Evolutionary conservation across 202 grass and related monocot species (phyloP).

Genomic region (Setaria viridis): DNA sequence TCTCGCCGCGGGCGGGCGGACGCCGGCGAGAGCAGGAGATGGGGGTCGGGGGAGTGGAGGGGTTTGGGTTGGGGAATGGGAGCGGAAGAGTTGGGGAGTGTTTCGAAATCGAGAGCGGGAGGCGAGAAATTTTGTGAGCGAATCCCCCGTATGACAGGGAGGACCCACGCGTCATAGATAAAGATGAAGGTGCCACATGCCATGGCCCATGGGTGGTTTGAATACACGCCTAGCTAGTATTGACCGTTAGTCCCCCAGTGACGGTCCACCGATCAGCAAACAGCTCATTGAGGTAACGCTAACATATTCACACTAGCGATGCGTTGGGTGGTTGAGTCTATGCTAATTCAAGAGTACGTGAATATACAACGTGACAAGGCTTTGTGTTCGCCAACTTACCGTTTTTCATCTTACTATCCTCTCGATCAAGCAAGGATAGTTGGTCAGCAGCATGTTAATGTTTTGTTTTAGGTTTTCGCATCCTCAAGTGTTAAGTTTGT

Average conservation of each 20-base stretch:
- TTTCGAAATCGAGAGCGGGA: constrained; percentile 55
- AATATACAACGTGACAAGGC: too few relatives aligned
- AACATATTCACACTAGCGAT: too few relatives aligned
- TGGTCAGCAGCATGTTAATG: too few relatives aligned
- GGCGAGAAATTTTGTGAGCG: constrained; percentile 13
- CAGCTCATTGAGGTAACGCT: too few relatives aligned
- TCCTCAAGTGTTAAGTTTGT: too few relatives aligned
- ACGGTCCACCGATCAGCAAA: too few relatives aligned
- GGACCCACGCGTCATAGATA: constrained; percentile 4
- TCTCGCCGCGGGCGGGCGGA: constrained; percentile 28
- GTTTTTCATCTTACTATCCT: too few relatives aligned
- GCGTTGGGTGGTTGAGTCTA: too few relatives aligned
- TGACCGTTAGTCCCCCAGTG: neutral
- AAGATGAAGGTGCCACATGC: neutral
- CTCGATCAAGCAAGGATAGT: too few relatives aligned
- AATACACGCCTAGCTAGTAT: neutral
- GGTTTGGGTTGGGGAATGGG: neutral
- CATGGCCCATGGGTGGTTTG: neutral
- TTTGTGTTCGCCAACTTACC: too few relatives aligned
- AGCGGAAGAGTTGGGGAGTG: neutral
- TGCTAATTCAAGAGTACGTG: too few relatives aligned
- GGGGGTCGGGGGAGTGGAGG: neutral
- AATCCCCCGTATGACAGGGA: neutral
- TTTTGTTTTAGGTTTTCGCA: too few relatives aligned
- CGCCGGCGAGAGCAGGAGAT: neutral